phyloP scores from a whole-genome alignment of 257 asterid genomes.

The Przewalskia tangutica region DNA sequence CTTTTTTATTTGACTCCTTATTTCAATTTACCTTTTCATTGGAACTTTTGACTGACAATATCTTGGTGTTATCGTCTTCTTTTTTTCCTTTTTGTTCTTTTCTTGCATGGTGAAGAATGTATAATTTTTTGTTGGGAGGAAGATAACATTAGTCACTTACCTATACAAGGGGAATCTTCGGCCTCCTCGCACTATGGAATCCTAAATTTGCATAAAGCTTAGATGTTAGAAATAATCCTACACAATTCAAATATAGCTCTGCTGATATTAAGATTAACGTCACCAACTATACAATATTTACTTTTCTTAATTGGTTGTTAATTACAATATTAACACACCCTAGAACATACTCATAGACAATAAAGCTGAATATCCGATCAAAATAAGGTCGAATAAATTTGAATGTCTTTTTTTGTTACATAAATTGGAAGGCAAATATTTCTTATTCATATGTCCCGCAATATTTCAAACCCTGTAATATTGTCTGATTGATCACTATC shows the following conservation, averaged over 20 bases:
- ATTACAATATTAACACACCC: not conserved
- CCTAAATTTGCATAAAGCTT: slow-evolving; percentile 40
- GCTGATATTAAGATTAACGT: not conserved
- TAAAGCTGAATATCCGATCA: not conserved
- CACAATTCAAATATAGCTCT: not conserved
- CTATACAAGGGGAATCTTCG: slow-evolving; percentile 80
- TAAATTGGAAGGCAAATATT: not conserved
- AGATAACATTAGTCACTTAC: slow-evolving; percentile 24
- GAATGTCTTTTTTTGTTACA: not conserved
- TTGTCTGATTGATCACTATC: not conserved
- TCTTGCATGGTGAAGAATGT: not conserved
- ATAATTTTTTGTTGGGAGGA: not conserved
- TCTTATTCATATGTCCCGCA: not conserved
- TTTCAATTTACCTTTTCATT: not conserved
- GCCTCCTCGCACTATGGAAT: slow-evolving; percentile 78
- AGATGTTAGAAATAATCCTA: not conserved
- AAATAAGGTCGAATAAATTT: not conserved
- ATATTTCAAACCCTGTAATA: not conserved
- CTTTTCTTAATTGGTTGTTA: not conserved
- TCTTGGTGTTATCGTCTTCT: not conserved
- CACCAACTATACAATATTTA: not conserved
- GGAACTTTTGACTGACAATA: not conserved
- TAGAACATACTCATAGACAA: not conserved
- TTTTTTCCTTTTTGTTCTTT: not conserved
- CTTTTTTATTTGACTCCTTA: not conserved